Evolutionary conservation across 176 grass and related monocot genomes (phyloP).

Genomic region (Poa pratensis): DNA sequence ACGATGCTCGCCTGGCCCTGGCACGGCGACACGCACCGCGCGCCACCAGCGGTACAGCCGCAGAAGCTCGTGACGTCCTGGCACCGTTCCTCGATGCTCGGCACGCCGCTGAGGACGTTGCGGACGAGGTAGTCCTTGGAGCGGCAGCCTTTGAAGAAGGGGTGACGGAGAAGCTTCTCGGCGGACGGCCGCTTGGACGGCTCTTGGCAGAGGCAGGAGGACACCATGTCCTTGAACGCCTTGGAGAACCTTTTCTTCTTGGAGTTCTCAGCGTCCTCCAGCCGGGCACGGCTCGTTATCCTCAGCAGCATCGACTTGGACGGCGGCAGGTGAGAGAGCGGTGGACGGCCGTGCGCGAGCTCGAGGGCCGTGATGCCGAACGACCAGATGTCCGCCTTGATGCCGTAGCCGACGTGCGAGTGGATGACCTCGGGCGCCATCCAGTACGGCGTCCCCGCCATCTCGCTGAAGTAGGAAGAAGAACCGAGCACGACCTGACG

Average conservation of each 20-base stretch:
- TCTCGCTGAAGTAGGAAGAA: constrained; percentile 70
- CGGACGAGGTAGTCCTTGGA: constrained; percentile 69
- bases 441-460: constrained; percentile 93
- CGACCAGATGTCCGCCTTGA: constrained; percentile 98
- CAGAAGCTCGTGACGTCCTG: constrained; percentile 29
- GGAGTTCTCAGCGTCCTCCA: constrained; percentile 61
- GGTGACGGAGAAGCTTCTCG: constrained; percentile 84
- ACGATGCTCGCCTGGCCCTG: constrained; percentile 4
- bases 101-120: constrained; percentile 65
- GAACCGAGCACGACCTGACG: constrained; percentile 23
- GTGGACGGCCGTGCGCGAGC: constrained; percentile 85
- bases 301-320: constrained; percentile 86
- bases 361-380: constrained; percentile 95
- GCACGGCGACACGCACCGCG: constrained; percentile 42
- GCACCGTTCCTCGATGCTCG: constrained; percentile 65
- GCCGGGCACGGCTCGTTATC: constrained; percentile 70
- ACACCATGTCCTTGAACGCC: constrained; percentile 92
- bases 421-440: constrained; percentile 97
- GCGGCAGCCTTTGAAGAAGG: constrained; percentile 82
- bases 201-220: constrained; percentile 73
- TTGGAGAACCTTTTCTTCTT: constrained; percentile 81
- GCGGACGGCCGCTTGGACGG: constrained; percentile 77
- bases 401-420: constrained; percentile 86
- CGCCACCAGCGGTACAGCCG: constrained; percentile 19
- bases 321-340: constrained; percentile 86